phyloP scores from a whole-genome alignment of 2,329 filamentous ascomycete genomes.

The Alternaria sp. region DNA sequence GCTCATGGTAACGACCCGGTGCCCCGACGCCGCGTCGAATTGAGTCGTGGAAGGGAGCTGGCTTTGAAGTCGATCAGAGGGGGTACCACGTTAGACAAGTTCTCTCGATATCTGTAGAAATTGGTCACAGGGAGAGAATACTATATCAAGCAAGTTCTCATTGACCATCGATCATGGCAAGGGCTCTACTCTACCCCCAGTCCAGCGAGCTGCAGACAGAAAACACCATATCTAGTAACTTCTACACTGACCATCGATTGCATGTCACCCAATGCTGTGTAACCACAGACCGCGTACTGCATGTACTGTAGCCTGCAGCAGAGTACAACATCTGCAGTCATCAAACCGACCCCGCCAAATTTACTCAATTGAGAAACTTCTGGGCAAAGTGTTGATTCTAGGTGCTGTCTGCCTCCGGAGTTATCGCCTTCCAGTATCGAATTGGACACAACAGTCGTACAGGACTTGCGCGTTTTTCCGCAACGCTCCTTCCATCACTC shows the following conservation, averaged over 20 bases:
- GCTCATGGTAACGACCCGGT: background rate
- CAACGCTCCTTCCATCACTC: background rate
- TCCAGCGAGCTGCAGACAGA: background rate
- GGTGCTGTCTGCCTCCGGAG: background rate
- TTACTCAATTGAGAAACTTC: background rate
- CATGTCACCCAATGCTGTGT: too few relatives aligned
- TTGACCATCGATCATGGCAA: background rate
- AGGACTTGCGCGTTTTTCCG: background rate
- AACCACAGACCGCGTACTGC: background rate
- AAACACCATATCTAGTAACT: background rate
- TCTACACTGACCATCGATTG: background rate
- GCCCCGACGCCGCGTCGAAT: background rate
- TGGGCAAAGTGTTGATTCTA: background rate
- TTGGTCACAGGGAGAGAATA: background rate
- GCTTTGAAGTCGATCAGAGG: background rate
- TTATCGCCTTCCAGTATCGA: background rate
- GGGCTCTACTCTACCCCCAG: background rate
- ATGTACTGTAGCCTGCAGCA: background rate
- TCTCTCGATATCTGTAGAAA: background rate
- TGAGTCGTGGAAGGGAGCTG: background rate
- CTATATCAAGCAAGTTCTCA: background rate
- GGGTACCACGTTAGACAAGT: background rate
- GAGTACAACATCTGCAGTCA: background rate
- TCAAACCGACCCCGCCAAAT: background rate
- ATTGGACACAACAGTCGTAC: background rate